phyloP scores from a whole-genome alignment of 345 rosid species.

The Salix arbutifolia region DNA sequence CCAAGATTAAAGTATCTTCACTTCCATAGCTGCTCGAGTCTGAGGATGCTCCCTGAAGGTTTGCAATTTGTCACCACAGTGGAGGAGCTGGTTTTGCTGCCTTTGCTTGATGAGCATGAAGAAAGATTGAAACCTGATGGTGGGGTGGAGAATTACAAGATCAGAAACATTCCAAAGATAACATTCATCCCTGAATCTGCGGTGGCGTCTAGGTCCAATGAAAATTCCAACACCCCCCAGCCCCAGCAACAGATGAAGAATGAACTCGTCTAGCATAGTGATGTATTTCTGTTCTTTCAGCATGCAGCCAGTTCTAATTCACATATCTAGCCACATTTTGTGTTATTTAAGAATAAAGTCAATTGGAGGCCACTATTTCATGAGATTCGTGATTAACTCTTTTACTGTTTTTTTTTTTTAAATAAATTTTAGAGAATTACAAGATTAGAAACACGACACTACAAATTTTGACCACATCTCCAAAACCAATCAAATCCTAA shows the following conservation, averaged over 20 bases:
- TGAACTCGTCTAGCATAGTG: background rate
- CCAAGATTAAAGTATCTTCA: slow-evolving; percentile 33
- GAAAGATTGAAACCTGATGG: slow-evolving; percentile 38
- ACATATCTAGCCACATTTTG: background rate
- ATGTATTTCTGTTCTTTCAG: background rate
- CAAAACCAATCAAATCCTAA: no score
- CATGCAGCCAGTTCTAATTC: background rate
- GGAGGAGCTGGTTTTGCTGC: slow-evolving; percentile 26
- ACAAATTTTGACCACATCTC: no score
- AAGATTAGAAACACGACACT: no score
- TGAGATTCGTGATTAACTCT: no score
- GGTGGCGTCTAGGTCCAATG: background rate
- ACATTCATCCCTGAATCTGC: slow-evolving; percentile 23
- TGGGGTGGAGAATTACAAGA: slow-evolving; percentile 38
- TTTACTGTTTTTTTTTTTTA: no score
- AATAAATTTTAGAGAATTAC: no score
- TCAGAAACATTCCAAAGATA: slow-evolving; percentile 31
- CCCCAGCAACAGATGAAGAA: slow-evolving; percentile 11
- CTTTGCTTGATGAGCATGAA: slow-evolving; percentile 33
- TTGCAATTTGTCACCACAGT: slow-evolving; percentile 37
- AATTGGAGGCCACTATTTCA: background rate
- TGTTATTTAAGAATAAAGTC: background rate
- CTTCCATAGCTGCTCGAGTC: slow-evolving; percentile 26
- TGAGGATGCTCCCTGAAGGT: slow-evolving; percentile 41
- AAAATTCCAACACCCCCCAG: background rate